These are phyloP conservation scores for Botryosphaeria agaves DNA, from an alignment of 2,329 filamentous ascomycete species.

Conservation along the genomic window DNA sequence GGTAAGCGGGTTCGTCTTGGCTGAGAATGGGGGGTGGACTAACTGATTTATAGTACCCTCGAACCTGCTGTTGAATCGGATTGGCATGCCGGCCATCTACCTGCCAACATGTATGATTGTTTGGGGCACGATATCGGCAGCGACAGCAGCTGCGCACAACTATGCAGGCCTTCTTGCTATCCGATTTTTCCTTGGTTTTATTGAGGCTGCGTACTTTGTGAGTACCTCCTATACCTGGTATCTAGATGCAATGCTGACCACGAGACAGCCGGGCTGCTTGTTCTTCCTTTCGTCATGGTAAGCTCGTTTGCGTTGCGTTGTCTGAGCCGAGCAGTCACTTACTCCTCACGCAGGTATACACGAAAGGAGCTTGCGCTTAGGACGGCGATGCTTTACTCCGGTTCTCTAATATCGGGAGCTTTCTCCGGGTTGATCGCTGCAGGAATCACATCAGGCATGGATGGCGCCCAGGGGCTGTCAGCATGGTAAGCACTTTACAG, in stretches of 20 bases:
- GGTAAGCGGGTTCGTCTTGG: not conserved
- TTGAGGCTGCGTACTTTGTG: slow-evolving; percentile 16
- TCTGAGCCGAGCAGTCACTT: too few relatives aligned
- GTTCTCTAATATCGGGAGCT: slow-evolving; percentile 51
- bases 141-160: slow-evolving; percentile 15
- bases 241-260: not conserved
- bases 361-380: slow-evolving; percentile 49
- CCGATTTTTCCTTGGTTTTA: slow-evolving; percentile 20
- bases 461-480: slow-evolving; percentile 35
- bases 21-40: not conserved
- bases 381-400: slow-evolving; percentile 49
- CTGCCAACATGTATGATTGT: slow-evolving; percentile 18
- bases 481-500: slow-evolving; percentile 31
- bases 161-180: slow-evolving; percentile 19
- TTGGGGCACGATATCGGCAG: slow-evolving; percentile 22
- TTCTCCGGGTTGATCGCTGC: slow-evolving; percentile 46
- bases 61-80: slow-evolving; percentile 27
- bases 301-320: too few relatives aligned
- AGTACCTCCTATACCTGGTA: not conserved
- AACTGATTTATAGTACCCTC: slow-evolving; percentile 18
- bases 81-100: slow-evolving; percentile 21
- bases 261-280: slow-evolving; percentile 34
- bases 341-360: too few relatives aligned
- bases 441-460: slow-evolving; percentile 50
- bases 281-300: slow-evolving; percentile 46